These are phyloP conservation scores for Spergularia marina DNA, from an alignment of 148 eudicot genomes.

Conservation along the genomic window DNA sequence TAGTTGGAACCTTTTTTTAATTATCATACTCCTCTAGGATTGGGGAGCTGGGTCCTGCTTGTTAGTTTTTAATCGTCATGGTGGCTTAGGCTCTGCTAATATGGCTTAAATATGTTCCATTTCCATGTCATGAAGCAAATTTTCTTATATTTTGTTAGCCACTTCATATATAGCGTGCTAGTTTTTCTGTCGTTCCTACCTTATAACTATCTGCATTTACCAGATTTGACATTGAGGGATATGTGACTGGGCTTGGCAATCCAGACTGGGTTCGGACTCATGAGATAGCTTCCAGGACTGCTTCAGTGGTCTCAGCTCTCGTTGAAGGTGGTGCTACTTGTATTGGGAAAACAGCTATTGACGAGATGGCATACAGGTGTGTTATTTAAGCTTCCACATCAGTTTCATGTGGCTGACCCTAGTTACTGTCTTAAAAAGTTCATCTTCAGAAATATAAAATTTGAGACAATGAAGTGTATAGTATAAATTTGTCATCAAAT, in stretches of 20 bases:
- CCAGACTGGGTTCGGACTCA: conserved; percentile 89
- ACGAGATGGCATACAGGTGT: conserved; percentile 92
- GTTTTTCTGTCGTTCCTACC: not conserved
- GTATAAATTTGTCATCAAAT: too few species aligned
- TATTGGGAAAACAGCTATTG: conserved; percentile 78
- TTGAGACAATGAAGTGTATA: too few species aligned
- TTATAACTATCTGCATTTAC: not conserved
- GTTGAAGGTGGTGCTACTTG: conserved; percentile 98
- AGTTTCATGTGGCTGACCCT: conserved; percentile 6
- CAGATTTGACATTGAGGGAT: conserved; percentile 84
- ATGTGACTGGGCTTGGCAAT: conserved; percentile 87
- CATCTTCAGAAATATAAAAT: not conserved
- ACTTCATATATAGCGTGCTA: not conserved
- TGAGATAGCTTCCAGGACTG: conserved; percentile 71
- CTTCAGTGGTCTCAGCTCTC: conserved; percentile 61
- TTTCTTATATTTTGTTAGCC: not conserved
- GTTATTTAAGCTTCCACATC: conserved; percentile 15
- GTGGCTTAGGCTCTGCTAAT: not conserved
- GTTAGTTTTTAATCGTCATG: not conserved
- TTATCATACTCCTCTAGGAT: too few species aligned
- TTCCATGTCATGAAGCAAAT: not conserved
- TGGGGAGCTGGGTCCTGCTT: not conserved
- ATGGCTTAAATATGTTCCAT: not conserved
- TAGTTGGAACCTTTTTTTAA: not conserved
- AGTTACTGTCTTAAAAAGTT: not conserved